Evolutionary conservation across 2,329 filamentous ascomycete genomes (phyloP).

Genomic region (Sclerotinia trifoliorum): DNA sequence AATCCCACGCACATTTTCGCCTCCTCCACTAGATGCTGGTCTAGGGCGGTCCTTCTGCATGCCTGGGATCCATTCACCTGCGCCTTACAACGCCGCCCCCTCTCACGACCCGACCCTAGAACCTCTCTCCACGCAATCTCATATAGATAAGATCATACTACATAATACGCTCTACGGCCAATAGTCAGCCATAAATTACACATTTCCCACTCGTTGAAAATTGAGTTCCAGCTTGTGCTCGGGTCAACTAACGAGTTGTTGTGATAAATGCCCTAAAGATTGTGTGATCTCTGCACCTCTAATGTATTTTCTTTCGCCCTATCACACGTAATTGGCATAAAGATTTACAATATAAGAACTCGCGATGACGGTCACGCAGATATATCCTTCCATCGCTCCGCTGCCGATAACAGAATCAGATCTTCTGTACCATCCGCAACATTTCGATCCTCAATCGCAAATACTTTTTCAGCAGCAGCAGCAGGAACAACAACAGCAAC

Average conservation of each 20-base stretch:
- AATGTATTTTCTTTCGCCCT: constrained; percentile 5
- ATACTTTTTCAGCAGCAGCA: constrained; percentile 2
- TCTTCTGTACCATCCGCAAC: constrained; percentile 12
- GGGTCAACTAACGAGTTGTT: not conserved
- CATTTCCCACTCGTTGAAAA: constrained; percentile 13
- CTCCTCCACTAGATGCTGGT: constrained; percentile 6
- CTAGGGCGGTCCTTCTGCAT: constrained; percentile 13
- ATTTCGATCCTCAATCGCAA: constrained; percentile 14
- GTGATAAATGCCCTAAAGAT: constrained; percentile 4
- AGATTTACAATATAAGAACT: not conserved
- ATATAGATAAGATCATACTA: constrained; percentile 10
- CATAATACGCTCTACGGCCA: constrained; percentile 10
- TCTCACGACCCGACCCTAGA: not conserved
- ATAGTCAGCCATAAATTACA: constrained; percentile 19
- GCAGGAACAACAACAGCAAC: not conserved
- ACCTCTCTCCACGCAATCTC: constrained; percentile 8
- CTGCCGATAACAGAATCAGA: constrained; percentile 7
- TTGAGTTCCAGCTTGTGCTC: constrained; percentile 5
- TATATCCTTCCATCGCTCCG: constrained; percentile 18
- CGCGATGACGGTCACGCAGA: constrained; percentile 15
- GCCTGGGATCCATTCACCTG: constrained; percentile 7
- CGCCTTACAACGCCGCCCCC: constrained; percentile 18
- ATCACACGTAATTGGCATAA: not conserved
- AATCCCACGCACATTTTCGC: constrained; percentile 3
- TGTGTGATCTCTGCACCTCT: constrained; percentile 12